Base-by-base conservation (phyloP, 768 basidiomycete species). In the Trametes cingulata region DNA sequence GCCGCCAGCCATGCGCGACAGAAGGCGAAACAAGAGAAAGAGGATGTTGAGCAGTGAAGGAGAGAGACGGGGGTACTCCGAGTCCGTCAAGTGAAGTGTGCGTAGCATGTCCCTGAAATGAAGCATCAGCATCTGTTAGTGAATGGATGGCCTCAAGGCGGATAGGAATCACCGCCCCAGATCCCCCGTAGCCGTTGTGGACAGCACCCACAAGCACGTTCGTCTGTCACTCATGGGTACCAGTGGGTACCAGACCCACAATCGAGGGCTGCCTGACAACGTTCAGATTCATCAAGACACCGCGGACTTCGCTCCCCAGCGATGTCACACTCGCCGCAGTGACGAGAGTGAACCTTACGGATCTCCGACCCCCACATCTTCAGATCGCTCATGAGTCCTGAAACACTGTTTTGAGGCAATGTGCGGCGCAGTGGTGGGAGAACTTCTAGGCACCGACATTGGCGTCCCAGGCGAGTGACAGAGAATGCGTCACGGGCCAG, bases 171-270 rank as follows among this genome's bases (percentile, higher is more conserved):
- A 10, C 4, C 10, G 6, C 29, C 29, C 29, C 29, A 33, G 29
- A 33, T 4, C 29, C 29, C 29, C 29, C 29, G 20, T 4, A 6
- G 48, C 17, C 48, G 33, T 35, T 20, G 9, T 49, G 12, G 33
- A 33, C 35, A 37, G 17, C 22, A 35, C 12, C 25, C 39, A 33
- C 52, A 52, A 36, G 60, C 61, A 62, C 61, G 61, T 62, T 62
- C 61, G 61, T 62, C 61, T 62, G 61, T 57, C 61, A 55, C 15
- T 6, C 48, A 35, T 29, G 24, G 15, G 25, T 25, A 10, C 19
- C 8, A 46, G 20, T 24, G 22, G 24, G 45, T 14, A 47, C 10
- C 29, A 10, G 6, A 33, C 10, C 29, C 29, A 33, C 29, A 33
- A 10, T 10, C 10, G 4, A 10, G 4, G 29, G 10, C 29, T 5